phyloP scores from a whole-genome alignment of 73 alveolate genomes.

The Tetrahymena elliotti region DNA sequence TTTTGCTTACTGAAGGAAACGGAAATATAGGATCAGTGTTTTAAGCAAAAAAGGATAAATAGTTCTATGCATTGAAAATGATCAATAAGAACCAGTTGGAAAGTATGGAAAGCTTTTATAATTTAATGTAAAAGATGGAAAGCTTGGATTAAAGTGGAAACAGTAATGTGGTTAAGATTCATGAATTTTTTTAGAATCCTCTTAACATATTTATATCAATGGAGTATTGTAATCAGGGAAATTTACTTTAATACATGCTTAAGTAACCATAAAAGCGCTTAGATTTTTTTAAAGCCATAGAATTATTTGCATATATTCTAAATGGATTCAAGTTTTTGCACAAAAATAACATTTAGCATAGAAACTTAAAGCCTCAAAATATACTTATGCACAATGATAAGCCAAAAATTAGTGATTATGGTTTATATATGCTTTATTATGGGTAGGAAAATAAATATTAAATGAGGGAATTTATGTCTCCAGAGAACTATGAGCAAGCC shows the following conservation, averaged over 20 bases:
- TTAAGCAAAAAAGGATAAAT: not conserved
- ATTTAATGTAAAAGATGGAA: not conserved
- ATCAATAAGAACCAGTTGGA: not conserved
- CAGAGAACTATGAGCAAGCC: not conserved
- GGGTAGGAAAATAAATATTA: not conserved
- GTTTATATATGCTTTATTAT: not conserved
- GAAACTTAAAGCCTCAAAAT: not conserved
- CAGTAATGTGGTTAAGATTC: not conserved
- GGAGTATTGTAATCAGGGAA: not conserved
- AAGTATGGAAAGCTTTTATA: not conserved
- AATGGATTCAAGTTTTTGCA: not conserved
- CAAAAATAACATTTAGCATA: not conserved
- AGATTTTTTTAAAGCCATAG: not conserved
- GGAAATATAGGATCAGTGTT: not conserved
- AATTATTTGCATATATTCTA: not conserved
- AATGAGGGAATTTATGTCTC: not conserved
- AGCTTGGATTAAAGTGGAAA: not conserved
- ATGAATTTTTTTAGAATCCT: not conserved
- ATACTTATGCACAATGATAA: not conserved
- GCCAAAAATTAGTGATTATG: not conserved
- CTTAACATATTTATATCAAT: not conserved
- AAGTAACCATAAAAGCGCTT: not conserved
- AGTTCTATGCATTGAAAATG: not conserved
- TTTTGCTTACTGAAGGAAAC: not conserved
- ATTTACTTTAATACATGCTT: not conserved